Percentiles rank a stretch among this genome's conserved stretches.
phyloP scores from a whole-genome alignment of 2,329 filamentous ascomycete species.

The Monilinia laxa region DNA sequence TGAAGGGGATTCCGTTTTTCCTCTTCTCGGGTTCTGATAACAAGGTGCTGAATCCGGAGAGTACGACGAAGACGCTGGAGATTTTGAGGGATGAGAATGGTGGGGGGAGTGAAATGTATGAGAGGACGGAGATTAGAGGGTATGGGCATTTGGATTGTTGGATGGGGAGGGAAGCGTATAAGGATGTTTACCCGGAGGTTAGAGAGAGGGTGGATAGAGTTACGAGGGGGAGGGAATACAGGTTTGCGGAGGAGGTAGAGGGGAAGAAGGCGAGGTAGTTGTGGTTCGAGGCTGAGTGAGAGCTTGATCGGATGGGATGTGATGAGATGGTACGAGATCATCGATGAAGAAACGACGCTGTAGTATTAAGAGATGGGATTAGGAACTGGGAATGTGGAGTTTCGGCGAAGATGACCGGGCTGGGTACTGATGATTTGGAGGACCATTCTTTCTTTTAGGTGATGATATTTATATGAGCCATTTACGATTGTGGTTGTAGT shows the following conservation, averaged over 20 bases:
- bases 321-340: neutral
- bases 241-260: conserved; percentile 30
- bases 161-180: conserved; percentile 60
- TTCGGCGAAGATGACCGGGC: neutral
- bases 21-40: conserved; percentile 58
- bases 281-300: neutral
- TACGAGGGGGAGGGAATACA: conserved; percentile 34
- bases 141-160: conserved; percentile 63
- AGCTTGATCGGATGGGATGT: neutral
- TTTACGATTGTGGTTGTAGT: too few species aligned
- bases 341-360: neutral
- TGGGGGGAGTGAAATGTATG: conserved; percentile 48
- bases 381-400: neutral
- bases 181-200: conserved; percentile 59
- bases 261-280: neutral
- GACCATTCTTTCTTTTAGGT: too few species aligned
- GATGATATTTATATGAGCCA: too few species aligned
- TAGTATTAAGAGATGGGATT: neutral
- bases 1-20: conserved; percentile 55
- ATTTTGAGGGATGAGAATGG: conserved; percentile 54
- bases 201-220: conserved; percentile 56
- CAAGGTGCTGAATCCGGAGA: conserved; percentile 53
- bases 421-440: too few species aligned
- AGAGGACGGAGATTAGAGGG: conserved; percentile 52
- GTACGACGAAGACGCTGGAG: conserved; percentile 55